phyloP scores from a whole-genome alignment of 2,329 filamentous ascomycete species.

The Escovopsis sp. region DNA sequence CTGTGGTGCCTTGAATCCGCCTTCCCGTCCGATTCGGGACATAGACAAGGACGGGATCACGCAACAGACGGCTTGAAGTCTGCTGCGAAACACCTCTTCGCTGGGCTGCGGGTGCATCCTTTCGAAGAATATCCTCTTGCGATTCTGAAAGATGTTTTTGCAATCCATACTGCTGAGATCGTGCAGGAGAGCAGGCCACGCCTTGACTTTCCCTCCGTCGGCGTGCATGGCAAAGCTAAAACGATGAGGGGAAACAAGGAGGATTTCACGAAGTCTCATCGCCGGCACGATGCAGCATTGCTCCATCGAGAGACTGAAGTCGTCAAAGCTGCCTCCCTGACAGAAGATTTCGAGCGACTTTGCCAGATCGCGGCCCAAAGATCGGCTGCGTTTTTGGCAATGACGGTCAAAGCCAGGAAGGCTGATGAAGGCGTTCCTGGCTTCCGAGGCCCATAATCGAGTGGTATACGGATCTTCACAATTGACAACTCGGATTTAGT shows the following conservation, averaged over 20 bases:
- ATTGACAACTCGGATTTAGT: background rate
- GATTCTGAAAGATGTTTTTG: constrained; percentile 21
- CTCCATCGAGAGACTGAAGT: constrained; percentile 11
- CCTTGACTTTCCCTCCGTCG: constrained; percentile 14
- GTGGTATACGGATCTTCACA: constrained; percentile 21
- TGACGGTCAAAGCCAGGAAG: constrained; percentile 13
- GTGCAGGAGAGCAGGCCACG: constrained; percentile 17
- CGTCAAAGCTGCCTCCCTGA: constrained; percentile 9
- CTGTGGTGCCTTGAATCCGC: constrained; percentile 17
- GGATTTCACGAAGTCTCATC: constrained; percentile 22
- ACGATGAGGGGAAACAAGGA: constrained; percentile 21
- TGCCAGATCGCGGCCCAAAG: constrained; percentile 15
- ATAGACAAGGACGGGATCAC: constrained; percentile 21
- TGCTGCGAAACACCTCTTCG: constrained; percentile 15
- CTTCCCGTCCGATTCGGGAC: constrained; percentile 19
- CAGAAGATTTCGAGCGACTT: constrained; percentile 14
- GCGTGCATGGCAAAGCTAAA: constrained; percentile 22
- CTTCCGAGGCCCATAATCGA: constrained; percentile 22
- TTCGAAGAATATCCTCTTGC: constrained; percentile 18
- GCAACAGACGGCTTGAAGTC: constrained; percentile 20
- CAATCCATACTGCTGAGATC: constrained; percentile 18
- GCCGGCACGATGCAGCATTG: constrained; percentile 19
- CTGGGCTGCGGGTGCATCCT: constrained; percentile 17
- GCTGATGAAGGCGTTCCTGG: constrained; percentile 20
- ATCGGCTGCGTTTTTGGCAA: constrained; percentile 11